Evolutionary conservation across 23 red algal species (phyloP), one percentile per base, ranked within the genome.

Genomic region (Agarophyton chilense): DNA sequence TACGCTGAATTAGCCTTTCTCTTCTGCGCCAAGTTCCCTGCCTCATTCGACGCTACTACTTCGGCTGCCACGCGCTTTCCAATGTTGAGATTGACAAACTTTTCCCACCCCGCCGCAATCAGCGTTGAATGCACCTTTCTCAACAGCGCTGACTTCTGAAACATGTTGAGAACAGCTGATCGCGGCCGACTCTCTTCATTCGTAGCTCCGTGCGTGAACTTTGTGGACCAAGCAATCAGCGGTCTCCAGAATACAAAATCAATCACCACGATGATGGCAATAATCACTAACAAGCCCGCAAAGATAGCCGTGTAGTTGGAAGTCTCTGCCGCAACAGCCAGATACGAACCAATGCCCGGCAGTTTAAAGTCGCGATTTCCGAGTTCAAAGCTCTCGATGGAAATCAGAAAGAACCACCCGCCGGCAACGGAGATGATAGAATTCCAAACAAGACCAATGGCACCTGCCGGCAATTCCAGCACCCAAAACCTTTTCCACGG

Each of bases 351-450:
- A 24, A 99, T 57, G 2, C 97, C 97, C 21, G 97, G 97, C 35
- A 99, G 87, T 56, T 92, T 94, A 82, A 95, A 99, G 45, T 99
- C 93, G 35, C 91, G 90, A 31, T 92, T 88, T 14, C 97, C 97
- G 0, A 99, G 79, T 19, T 84, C 86, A 66, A 99, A 99, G 87
- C 82, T 90, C 89, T 99, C 97, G 17, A 99, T 99, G 16, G 82
- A 90, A 21, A 99, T 99, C 44, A 99, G 94, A 38, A 95, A 99
- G 93, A 99, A 99, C 97, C 97, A 99, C 11, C 97, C 97, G 47
- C 97, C 93, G 7, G 97, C 93, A 22, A 99, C 97, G 17, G 97
- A 99, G 19, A 99, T 96, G 74, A 99, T 90, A 1, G 89, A 94
- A 66, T 99, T 99, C 97, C 97, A 99, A 1, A 99, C 97, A 39